Percentiles rank a stretch among this genome's conserved stretches.
phyloP scores from a whole-genome alignment of 2,329 filamentous ascomycete genomes.

The Phyllosticta paracitricarpa region DNA sequence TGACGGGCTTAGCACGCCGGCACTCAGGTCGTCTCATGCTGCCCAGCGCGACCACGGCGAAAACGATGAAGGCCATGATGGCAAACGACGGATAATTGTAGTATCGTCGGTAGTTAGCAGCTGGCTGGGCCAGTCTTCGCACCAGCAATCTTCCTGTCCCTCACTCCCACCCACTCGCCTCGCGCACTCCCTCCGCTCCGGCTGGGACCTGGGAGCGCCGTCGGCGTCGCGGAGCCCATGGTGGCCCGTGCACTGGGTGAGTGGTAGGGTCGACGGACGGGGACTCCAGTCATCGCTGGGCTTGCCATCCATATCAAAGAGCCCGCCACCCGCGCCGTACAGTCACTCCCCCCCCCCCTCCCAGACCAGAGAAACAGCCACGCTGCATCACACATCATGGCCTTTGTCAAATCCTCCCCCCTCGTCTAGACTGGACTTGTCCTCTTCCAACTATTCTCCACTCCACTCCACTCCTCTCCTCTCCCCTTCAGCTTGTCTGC shows the following conservation, averaged over 20 bases:
- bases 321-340: slow-evolving; percentile 4
- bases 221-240: too few species aligned
- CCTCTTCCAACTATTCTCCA: not conserved
- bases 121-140: too few species aligned
- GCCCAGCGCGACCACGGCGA: too few species aligned
- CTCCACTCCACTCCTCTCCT: not conserved
- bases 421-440: slow-evolving; percentile 6
- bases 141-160: too few species aligned
- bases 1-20: too few species aligned
- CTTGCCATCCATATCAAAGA: slow-evolving; percentile 3
- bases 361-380: not conserved
- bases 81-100: too few species aligned
- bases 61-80: too few species aligned
- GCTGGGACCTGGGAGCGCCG: too few species aligned
- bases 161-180: too few species aligned
- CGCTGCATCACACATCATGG: slow-evolving; percentile 2
- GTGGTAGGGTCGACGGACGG: not conserved
- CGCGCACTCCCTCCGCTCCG: too few species aligned
- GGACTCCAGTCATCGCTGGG: not conserved
- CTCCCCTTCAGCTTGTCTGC: not conserved
- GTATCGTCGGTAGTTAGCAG: too few species aligned
- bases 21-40: too few species aligned
- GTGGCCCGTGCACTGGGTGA: slow-evolving; percentile 1
- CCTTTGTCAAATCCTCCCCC: not conserved
- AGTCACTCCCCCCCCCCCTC: not conserved